Evolutionary conservation across 1,284 basidiomycete species (phyloP).

Genomic region (Tilletia walkeri): DNA sequence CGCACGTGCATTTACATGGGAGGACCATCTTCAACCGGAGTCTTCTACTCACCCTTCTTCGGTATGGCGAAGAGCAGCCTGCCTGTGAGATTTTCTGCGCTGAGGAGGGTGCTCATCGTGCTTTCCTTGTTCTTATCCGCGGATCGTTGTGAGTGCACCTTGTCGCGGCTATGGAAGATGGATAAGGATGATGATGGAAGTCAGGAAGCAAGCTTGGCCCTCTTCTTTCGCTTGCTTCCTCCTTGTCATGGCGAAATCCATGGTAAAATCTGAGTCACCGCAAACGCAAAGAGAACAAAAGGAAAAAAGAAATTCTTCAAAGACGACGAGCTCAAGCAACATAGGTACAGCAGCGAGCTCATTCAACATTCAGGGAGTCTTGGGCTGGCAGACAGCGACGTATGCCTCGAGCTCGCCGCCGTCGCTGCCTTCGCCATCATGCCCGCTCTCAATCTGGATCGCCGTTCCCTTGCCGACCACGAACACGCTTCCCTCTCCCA

Average conservation of each 20-base stretch:
- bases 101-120: constrained; percentile 48
- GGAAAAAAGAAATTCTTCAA: background rate
- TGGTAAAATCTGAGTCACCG: background rate
- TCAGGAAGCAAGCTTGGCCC: no score
- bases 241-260: no score
- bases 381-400: constrained; percentile 12
- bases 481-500: constrained; percentile 2
- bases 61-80: constrained; percentile 91
- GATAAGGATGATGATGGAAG: no score
- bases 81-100: constrained; percentile 59
- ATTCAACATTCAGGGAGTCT: background rate
- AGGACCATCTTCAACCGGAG: background rate
- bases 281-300: background rate
- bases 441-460: background rate
- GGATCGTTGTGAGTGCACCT: background rate
- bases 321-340: background rate
- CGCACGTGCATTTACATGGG: background rate
- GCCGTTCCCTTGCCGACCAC: background rate
- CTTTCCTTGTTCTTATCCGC: background rate
- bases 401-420: background rate
- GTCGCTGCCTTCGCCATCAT: no score
- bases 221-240: no score
- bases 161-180: no score
- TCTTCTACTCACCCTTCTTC: constrained; percentile 74
- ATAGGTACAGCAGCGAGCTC: no score